Conservation (phyloP, 805 yeast genomes). For the Kuraishia borneana region DNA sequence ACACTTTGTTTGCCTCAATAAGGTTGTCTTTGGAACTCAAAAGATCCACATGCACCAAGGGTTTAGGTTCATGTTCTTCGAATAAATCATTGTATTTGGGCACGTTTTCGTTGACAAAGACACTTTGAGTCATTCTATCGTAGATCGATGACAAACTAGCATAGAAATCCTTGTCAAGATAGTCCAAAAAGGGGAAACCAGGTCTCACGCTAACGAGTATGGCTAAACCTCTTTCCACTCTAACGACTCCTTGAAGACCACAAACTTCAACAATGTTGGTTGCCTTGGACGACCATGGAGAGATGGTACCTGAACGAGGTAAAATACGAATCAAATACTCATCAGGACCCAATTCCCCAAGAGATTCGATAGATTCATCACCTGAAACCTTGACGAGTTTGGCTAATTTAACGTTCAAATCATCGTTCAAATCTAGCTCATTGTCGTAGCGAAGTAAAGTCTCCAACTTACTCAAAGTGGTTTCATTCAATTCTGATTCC, state of each 20-base stretch:
- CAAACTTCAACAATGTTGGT: slow-evolving; percentile 87
- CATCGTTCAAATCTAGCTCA: slow-evolving; percentile 42
- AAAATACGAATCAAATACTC: slow-evolving; percentile 60
- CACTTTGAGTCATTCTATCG: slow-evolving; percentile 90
- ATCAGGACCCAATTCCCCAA: slow-evolving; percentile 22
- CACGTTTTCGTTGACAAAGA: slow-evolving; percentile 40
- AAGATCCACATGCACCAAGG: slow-evolving; percentile 65
- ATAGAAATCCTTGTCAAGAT: slow-evolving; percentile 33
- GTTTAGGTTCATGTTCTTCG: slow-evolving; percentile 70
- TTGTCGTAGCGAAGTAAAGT: slow-evolving; percentile 67
- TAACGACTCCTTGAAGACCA: slow-evolving; percentile 64
- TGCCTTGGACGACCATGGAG: slow-evolving; percentile 99
- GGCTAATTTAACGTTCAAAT: slow-evolving; percentile 9
- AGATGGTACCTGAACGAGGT: slow-evolving; percentile 93
- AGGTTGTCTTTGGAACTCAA: slow-evolving; percentile 46
- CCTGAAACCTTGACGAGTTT: slow-evolving; percentile 18
- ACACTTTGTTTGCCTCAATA: slow-evolving; percentile 61
- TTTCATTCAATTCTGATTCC: slow-evolving; percentile 24
- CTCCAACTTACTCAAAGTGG: slow-evolving; percentile 38
- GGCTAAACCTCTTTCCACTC: slow-evolving; percentile 88
- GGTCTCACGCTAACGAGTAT: slow-evolving; percentile 59
- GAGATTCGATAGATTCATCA: slow-evolving; percentile 8
- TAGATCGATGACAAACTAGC: slow-evolving; percentile 60
- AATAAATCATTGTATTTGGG: slow-evolving; percentile 67
- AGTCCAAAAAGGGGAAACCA: slow-evolving; percentile 55